Evolutionary conservation across 129 eudicot genomes (phyloP), one percentile per base, ranked within the genome.

Genomic region (Erigeron canadensis): DNA sequence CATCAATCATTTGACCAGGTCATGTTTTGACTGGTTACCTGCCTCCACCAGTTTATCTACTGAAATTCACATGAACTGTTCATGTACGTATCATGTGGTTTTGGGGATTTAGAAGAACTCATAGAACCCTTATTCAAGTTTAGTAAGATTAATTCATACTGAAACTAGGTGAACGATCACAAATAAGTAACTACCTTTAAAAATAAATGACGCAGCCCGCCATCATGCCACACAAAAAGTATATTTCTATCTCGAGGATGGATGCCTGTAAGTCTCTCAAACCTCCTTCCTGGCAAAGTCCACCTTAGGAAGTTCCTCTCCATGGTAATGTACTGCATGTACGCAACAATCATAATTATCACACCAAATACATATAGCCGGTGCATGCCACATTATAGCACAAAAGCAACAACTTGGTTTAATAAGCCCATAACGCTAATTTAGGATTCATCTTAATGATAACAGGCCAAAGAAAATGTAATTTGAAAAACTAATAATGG

Each of bases 231-330:
- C 86, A 89, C n/a, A 61, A 76, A 79, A 71, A 94, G 83, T 51
- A 94, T 72, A 75, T 84, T 94, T 80, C 97, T 82, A 73, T 94
- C 98, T 64, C 91, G 75, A 6, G 97, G 98, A 65, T 94, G 96
- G 78, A 94, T 87, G 56, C 98, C 98, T 38, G 96, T 75, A 23
- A 80, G 69, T 79, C 97, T 85, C 84, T 94, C 97, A 16, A 94
- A 94, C 78, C 87, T 74, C 77, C 82, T 94, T 70, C 97, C 98
- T 3, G 98, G 93, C 56, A 76, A 59, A 40, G 62, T 80, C 96
- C 96, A 94, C 73, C 87, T 86, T 5, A 94, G 85, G 77, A 89
- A 65, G 77, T 68, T 81, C 80, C 96, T 86, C 85, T 94, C 98
- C 96, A 84, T 85, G 59, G 87, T 70, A 63, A 89, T 74, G 76